Conservation (phyloP, 768 basidiomycete species). For the Lactarius tabidus region DNA sequence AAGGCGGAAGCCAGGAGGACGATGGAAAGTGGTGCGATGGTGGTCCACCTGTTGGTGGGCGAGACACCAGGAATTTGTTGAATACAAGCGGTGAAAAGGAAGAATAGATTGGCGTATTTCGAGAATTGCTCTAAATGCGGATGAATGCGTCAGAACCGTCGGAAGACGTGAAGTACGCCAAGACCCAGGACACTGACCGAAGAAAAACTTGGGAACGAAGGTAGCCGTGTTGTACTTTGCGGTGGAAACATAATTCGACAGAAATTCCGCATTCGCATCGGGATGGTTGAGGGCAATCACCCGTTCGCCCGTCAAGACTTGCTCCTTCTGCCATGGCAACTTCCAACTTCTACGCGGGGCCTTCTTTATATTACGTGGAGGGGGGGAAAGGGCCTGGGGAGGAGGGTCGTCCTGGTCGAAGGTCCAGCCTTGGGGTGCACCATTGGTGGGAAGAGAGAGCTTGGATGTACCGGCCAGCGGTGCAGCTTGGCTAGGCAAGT, state of each 20-base stretch:
- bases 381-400: background rate
- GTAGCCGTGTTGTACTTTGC: constrained; percentile 90
- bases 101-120: constrained; percentile 98
- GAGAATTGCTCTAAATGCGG: constrained; percentile 83
- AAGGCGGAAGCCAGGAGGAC: constrained; percentile 92
- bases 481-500: constrained; percentile 54
- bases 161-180: background rate
- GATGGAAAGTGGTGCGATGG: constrained; percentile 83
- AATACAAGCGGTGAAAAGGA: constrained; percentile 94
- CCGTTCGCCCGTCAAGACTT: constrained; percentile 66
- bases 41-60: constrained; percentile 92
- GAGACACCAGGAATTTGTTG: constrained; percentile 98
- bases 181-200: constrained; percentile 50
- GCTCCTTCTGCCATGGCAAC: constrained; percentile 81
- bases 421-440: constrained; percentile 65
- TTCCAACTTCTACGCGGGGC: constrained; percentile 50
- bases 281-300: constrained; percentile 80
- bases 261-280: constrained; percentile 58
- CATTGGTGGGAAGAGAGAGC: constrained; percentile 39
- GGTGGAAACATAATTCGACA: constrained; percentile 84
- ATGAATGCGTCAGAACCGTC: constrained; percentile 17
- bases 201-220: constrained; percentile 90
- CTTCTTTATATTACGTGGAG: constrained; percentile 5
- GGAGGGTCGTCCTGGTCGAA: constrained; percentile 60
- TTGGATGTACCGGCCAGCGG: constrained; percentile 57